phyloP scores from a whole-genome alignment of 208 protist species.

The Trypanosoma conorhini region DNA sequence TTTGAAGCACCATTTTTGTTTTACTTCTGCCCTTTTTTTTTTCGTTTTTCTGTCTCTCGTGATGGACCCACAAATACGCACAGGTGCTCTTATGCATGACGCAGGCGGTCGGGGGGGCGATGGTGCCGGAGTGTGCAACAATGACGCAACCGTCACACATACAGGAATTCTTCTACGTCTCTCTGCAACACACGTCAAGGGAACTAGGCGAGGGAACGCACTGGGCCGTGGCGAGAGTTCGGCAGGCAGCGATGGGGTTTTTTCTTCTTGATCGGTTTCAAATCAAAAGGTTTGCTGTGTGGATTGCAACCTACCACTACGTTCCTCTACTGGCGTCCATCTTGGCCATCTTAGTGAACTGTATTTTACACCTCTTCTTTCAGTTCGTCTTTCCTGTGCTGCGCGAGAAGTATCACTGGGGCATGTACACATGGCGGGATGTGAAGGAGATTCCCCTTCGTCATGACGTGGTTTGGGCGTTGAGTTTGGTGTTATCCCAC shows the following conservation, averaged over 20 bases:
- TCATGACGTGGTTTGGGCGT: conserved; percentile 17
- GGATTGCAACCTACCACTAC: conserved; percentile 33
- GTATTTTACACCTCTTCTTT: conserved; percentile 28
- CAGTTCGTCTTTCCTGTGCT: conserved; percentile 25
- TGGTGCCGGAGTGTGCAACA: neutral
- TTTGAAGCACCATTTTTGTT: too few species aligned
- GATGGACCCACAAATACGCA: too few species aligned
- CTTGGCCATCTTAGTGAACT: conserved; percentile 26
- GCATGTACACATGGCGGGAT: conserved; percentile 24
- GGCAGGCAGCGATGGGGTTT: conserved; percentile 5
- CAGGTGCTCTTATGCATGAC: too few species aligned
- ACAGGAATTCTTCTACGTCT: conserved; percentile 9
- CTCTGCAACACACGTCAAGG: conserved; percentile 1
- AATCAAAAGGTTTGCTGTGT: conserved; percentile 17
- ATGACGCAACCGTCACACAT: neutral
- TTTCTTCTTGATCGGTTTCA: conserved; percentile 24
- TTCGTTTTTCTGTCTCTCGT: too few species aligned
- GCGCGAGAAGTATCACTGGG: conserved; percentile 23
- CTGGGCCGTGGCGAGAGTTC: neutral
- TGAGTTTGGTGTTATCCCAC: conserved; percentile 18
- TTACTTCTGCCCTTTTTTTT: too few species aligned
- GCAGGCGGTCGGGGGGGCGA: neutral
- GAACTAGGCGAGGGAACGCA: neutral
- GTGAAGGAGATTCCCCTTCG: conserved; percentile 12
- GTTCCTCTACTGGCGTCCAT: conserved; percentile 18